Evolutionary conservation across 441 rosid genomes (phyloP), one percentile per base, ranked within the genome.

Genomic region (Populus hybrid): DNA sequence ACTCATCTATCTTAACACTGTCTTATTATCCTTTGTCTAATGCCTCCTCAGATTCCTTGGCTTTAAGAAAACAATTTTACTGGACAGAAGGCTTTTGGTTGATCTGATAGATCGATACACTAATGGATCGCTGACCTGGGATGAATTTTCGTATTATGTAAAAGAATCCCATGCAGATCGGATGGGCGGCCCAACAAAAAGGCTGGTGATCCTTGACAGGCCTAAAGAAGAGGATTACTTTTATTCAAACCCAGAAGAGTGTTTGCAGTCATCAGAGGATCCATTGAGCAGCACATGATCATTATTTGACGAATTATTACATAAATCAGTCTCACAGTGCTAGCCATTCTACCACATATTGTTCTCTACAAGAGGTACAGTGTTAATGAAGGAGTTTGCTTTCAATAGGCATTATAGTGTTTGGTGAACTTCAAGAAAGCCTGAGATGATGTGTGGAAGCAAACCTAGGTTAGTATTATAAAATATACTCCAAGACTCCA

Each of bases 191-290:
- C 92, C 92, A 0, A 85, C 73, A 10, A 85, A 77, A 71, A 82
- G 98, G 78, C 71, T 83, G 80, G 89, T 91, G 70, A 90, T 93
- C 64, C 93, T 90, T 5, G 94, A 90, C 71, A 85, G 83, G 81
- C 98, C 98, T 4, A 94, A 93, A 72, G 98, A 93, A 78, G 98
- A 94, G 84, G 97, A 94, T 74, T 93, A 91, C 80, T 94, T 93
- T 86, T 94, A 89, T 76, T 89, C 98, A 50, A 94, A 94, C 76
- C 97, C 98, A 6, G 90, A 93, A 72, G 98, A 94, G 80, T 94
- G 98, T 79, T 86, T 93, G 82, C 87, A 88, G 45, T 31, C 74
- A 20, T 77, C 88, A 42, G 85, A 86, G 29, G 89, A 82, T 77
- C 80, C 76, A 7, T 70, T 79, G 72, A 88, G 85, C 42, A 82